Conservation (phyloP, 352 stramenopile genomes). For the Blastocystis sp. region DNA sequence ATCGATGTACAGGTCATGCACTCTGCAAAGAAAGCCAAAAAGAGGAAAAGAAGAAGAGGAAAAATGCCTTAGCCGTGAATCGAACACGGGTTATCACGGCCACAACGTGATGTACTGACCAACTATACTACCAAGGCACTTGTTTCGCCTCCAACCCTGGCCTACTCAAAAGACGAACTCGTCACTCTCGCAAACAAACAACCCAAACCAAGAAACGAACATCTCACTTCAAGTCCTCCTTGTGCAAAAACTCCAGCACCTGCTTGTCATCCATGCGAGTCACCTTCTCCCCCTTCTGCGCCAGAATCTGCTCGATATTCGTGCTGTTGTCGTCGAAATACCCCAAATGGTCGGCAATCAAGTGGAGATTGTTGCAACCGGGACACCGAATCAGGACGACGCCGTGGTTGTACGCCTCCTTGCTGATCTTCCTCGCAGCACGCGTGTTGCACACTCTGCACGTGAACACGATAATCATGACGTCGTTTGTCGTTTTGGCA, state of each 20-base stretch:
- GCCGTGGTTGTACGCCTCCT: slow-evolving; percentile 90
- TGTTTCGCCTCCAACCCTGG: background rate
- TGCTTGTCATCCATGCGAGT: slow-evolving; percentile 71
- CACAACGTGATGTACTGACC: slow-evolving; percentile 74
- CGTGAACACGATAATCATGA: slow-evolving; percentile 97
- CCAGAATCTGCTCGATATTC: slow-evolving; percentile 78
- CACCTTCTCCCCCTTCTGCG: slow-evolving; percentile 74
- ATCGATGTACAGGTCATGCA: background rate
- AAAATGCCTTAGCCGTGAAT: slow-evolving; percentile 71
- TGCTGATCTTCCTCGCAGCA: slow-evolving; percentile 93
- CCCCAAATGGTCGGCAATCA: slow-evolving; percentile 92
- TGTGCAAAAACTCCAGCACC: slow-evolving; percentile 68
- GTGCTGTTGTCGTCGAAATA: slow-evolving; percentile 89
- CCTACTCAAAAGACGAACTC: slow-evolving; percentile 12
- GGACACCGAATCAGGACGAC: slow-evolving; percentile 96
- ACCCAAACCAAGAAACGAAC: background rate
- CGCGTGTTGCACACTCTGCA: slow-evolving; percentile 96
- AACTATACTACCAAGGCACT: slow-evolving; percentile 73
- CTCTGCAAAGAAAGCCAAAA: background rate
- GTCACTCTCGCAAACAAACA: background rate
- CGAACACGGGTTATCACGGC: slow-evolving; percentile 74
- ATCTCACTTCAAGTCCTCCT: slow-evolving; percentile 68
- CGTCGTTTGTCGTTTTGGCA: slow-evolving; percentile 84
- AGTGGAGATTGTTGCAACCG: slow-evolving; percentile 94
- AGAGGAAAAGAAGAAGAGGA: slow-evolving; percentile 30